These are phyloP conservation scores for Monascus ruber DNA, from an alignment of 2,329 filamentous ascomycete genomes.

Conservation along the genomic window DNA sequence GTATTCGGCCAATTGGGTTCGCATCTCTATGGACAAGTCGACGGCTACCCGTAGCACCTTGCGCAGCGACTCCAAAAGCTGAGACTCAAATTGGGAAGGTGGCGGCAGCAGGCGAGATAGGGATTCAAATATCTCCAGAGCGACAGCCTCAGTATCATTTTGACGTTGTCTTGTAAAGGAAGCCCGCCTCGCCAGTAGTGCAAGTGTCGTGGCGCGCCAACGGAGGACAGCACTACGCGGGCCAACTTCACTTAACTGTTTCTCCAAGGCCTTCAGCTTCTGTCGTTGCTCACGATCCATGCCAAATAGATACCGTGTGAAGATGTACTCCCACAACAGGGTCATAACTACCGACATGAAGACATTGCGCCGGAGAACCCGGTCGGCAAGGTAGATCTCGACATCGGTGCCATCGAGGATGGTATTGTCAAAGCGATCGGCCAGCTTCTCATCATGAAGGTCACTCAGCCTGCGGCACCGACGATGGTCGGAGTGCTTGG, in stretches of 20 bases:
- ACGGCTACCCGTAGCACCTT: conserved; percentile 84
- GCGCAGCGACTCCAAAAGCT: conserved; percentile 73
- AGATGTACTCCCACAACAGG: conserved; percentile 98
- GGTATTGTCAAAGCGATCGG: conserved; percentile 86
- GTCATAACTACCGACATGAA: conserved; percentile 99
- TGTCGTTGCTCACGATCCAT: conserved; percentile 97
- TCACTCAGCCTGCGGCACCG: conserved; percentile 73
- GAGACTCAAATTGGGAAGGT: conserved; percentile 64
- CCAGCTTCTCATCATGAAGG: conserved; percentile 82
- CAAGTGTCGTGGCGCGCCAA: conserved; percentile 93
- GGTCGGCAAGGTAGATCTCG: conserved; percentile 74
- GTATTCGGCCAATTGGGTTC: conserved; percentile 90
- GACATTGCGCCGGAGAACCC: conserved; percentile 77
- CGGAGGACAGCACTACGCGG: conserved; percentile 81
- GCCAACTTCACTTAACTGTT: conserved; percentile 78
- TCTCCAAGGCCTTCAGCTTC: conserved; percentile 93
- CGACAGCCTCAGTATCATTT: conserved; percentile 90
- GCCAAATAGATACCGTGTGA: conserved; percentile 93
- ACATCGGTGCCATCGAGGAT: conserved; percentile 91
- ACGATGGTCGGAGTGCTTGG: conserved; percentile 90
- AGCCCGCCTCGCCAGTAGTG: conserved; percentile 68
- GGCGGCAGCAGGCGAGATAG: conserved; percentile 77
- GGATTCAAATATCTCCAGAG: conserved; percentile 77
- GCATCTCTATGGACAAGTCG: conserved; percentile 89
- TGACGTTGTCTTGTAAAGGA: conserved; percentile 74